Percentiles rank a stretch among this genome's conserved stretches.
These are phyloP conservation scores for Fusarium bactridioides DNA, from an alignment of 2,329 filamentous ascomycete genomes.

Conservation along the genomic window DNA sequence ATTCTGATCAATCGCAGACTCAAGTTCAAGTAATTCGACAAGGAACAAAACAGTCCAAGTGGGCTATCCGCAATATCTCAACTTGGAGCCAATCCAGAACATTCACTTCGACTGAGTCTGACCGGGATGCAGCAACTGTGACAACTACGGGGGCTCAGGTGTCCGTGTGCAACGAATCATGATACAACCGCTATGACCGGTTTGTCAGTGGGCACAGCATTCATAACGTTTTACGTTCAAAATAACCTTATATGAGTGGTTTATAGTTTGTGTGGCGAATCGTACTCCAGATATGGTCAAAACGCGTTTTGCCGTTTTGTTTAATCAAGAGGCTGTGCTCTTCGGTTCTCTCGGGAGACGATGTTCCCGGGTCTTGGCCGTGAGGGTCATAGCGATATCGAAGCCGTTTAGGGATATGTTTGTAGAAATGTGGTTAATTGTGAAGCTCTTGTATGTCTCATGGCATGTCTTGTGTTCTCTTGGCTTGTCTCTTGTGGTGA, in stretches of 20 bases:
- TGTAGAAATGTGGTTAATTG: not conserved
- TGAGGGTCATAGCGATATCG: slow-evolving; percentile 45
- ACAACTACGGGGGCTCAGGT: not conserved
- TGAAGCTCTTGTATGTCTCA: slow-evolving; percentile 6
- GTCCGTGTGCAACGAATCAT: not conserved
- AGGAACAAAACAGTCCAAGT: not conserved
- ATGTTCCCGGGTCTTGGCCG: slow-evolving; percentile 4
- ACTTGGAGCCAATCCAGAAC: not conserved
- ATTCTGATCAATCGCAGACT: not conserved
- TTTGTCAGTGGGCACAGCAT: not conserved
- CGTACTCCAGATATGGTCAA: not conserved
- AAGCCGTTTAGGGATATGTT: not conserved
- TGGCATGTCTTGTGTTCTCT: not conserved
- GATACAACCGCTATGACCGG: not conserved
- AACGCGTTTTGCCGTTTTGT: slow-evolving; percentile 2
- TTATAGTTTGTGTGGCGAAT: not conserved
- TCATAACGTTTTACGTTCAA: not conserved
- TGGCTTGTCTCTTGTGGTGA: not conserved
- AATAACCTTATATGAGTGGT: not conserved
- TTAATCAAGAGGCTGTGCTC: slow-evolving; percentile 7
- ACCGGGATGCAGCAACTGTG: not conserved
- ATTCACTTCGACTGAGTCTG: rapidly evolving
- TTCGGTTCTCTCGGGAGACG: not conserved
- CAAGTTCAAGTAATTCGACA: not conserved
- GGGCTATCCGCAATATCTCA: not conserved